phyloP scores from a whole-genome alignment of 1,139 yeast genomes.

The Taphrina populina region DNA sequence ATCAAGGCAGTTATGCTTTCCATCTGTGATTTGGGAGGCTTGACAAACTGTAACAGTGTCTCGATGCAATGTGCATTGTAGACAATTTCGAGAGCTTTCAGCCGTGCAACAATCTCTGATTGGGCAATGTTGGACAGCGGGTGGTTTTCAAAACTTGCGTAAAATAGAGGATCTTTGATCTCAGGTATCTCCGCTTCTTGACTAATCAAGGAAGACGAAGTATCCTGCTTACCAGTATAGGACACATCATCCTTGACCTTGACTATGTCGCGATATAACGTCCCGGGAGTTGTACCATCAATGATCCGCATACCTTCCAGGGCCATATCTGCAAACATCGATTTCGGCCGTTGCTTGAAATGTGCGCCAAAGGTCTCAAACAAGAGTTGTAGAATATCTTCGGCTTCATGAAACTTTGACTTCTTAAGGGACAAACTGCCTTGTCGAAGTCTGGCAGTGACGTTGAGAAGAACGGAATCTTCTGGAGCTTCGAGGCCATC shows the following conservation, averaged over 20 bases:
- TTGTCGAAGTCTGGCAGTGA: conserved; percentile 65
- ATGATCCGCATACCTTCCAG: conserved; percentile 79
- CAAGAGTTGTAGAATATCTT: conserved; percentile 67
- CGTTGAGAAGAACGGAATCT: conserved; percentile 65
- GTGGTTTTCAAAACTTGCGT: conserved; percentile 75
- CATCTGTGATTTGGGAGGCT: conserved; percentile 79
- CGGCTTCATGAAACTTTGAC: conserved; percentile 40
- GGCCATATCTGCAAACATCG: conserved; percentile 68
- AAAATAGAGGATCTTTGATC: conserved; percentile 65
- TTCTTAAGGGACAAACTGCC: conserved; percentile 67
- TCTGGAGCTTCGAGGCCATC: conserved; percentile 64
- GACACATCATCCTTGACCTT: conserved; percentile 67
- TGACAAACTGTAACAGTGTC: conserved; percentile 70
- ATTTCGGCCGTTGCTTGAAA: conserved; percentile 74
- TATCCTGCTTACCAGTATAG: conserved; percentile 30
- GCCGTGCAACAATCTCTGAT: conserved; percentile 66
- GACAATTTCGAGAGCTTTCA: conserved; percentile 84
- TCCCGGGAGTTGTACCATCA: conserved; percentile 68
- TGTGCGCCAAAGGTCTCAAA: conserved; percentile 81
- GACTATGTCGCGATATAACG: conserved; percentile 81
- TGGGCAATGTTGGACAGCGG: conserved; percentile 85
- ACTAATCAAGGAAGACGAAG: conserved; percentile 39
- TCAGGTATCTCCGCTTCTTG: conserved; percentile 36
- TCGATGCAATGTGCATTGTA: conserved; percentile 82
- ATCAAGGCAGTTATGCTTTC: conserved; percentile 89